Percentiles rank a stretch among this genome's conserved stretches.
phyloP scores from a whole-genome alignment of 1,284 basidiomycete species.

The Coniferiporia sulphurascens region DNA sequence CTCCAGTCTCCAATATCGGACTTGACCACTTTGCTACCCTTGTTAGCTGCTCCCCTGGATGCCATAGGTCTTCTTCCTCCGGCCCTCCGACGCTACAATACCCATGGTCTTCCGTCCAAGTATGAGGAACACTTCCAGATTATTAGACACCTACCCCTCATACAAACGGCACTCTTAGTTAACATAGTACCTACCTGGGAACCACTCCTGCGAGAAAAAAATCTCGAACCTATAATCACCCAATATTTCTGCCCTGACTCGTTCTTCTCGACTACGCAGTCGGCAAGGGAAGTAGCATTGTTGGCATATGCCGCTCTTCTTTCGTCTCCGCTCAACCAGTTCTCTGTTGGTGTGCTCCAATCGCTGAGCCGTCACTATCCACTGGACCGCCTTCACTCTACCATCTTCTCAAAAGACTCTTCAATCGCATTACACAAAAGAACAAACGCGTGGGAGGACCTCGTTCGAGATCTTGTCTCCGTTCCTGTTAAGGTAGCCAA shows the following conservation, averaged over 20 bases:
- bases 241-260: conserved; percentile 70
- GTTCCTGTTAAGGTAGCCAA: conserved; percentile 71
- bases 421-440: conserved; percentile 24
- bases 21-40: conserved; percentile 42
- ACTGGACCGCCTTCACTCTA: conserved; percentile 58
- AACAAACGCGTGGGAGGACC: conserved; percentile 60
- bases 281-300: conserved; percentile 50
- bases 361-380: conserved; percentile 56
- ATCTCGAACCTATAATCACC: conserved; percentile 40
- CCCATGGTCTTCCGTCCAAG: conserved; percentile 28
- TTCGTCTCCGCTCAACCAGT: conserved; percentile 41
- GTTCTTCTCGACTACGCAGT: conserved; percentile 43
- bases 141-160: conserved; percentile 44
- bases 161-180: conserved; percentile 63
- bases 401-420: conserved; percentile 35
- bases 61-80: conserved; percentile 54
- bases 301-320: conserved; percentile 59
- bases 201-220: conserved; percentile 43
- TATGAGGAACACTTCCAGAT: conserved; percentile 31
- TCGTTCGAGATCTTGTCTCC: conserved; percentile 51
- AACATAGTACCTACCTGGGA: conserved; percentile 70
- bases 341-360: conserved; percentile 49
- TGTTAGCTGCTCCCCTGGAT: conserved; percentile 56
- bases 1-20: conserved; percentile 51
- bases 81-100: conserved; percentile 38